These are phyloP conservation scores for Corrigiola litoralis DNA, from an alignment of 179 eudicot genomes.

Conservation along the genomic window DNA sequence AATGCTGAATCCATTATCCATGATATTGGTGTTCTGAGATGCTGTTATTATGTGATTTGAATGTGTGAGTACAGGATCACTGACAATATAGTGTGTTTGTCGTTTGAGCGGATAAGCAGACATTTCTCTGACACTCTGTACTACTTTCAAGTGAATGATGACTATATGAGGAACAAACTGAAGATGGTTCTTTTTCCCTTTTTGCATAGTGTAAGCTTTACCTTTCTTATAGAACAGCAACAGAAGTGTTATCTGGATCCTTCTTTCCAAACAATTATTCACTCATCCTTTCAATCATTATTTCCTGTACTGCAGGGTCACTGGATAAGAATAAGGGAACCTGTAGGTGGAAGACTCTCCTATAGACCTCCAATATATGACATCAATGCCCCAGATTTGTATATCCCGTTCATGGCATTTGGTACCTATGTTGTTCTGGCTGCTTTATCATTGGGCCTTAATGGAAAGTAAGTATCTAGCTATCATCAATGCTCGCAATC, in stretches of 20 bases:
- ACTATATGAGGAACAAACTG: slow-evolving; percentile 84
- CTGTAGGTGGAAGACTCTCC: slow-evolving; percentile 82
- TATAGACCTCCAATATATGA: slow-evolving; percentile 84
- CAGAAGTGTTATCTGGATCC: no score
- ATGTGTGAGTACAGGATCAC: no score
- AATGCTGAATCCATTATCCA: no score
- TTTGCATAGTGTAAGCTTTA: slow-evolving; percentile 66
- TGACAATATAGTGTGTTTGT: no score
- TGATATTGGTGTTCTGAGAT: no score
- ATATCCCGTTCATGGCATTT: slow-evolving; percentile 88
- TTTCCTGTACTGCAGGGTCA: slow-evolving; percentile 51
- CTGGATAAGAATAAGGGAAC: slow-evolving; percentile 90
- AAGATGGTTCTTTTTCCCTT: slow-evolving; percentile 86
- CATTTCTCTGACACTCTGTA: slow-evolving; percentile 79
- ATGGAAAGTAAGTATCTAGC: slow-evolving; percentile 63
- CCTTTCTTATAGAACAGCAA: background rate
- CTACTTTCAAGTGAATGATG: slow-evolving; percentile 88
- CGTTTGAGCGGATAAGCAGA: slow-evolving; percentile 85
- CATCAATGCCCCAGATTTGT: slow-evolving; percentile 89
- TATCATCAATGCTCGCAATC: no score
- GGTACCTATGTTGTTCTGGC: slow-evolving; percentile 78
- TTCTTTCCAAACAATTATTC: background rate
- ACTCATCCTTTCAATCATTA: background rate
- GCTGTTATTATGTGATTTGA: no score
- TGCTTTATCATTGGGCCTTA: slow-evolving; percentile 68